Conservation (phyloP, 345 rosid genomes). For the Microcos paniculata region DNA sequence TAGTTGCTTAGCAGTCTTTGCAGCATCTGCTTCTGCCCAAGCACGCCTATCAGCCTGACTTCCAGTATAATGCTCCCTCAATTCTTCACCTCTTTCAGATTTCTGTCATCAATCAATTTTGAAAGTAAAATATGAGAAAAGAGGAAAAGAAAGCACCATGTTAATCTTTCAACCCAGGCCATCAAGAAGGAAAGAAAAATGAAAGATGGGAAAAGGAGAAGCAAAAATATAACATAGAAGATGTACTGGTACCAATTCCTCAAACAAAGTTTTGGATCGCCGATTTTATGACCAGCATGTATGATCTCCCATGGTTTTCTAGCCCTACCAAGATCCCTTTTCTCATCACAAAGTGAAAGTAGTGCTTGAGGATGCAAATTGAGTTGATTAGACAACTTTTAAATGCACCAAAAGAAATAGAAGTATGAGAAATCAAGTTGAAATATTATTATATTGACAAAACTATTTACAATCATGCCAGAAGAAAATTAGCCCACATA, state of each 20-base stretch:
- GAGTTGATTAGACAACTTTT: conserved; percentile 89
- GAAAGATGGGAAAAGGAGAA: neutral
- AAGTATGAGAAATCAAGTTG: conserved; percentile 9
- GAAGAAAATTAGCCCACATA: neutral
- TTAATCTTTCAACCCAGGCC: neutral
- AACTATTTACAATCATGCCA: neutral
- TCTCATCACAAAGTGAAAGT: conserved; percentile 67
- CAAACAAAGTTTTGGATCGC: conserved; percentile 49
- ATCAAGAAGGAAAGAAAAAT: neutral
- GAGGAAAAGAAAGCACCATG: neutral
- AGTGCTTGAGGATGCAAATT: conserved; percentile 53
- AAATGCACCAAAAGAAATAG: conserved; percentile 17
- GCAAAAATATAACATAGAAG: neutral
- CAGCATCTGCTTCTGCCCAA: conserved; percentile 55
- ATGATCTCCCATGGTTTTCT: conserved; percentile 79
- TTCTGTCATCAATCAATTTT: conserved; percentile 32
- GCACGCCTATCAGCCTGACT: conserved; percentile 63
- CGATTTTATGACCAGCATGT: conserved; percentile 68
- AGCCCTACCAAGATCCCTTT: conserved; percentile 60
- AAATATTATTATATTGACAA: neutral
- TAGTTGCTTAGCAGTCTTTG: conserved; percentile 45
- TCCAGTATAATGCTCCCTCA: conserved; percentile 58
- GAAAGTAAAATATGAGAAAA: neutral
- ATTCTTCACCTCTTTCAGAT: conserved; percentile 53
- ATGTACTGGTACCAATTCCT: conserved; percentile 54